Evolutionary conservation across 2,329 filamentous ascomycete genomes (phyloP).

Genomic region (Ophiostoma sp.): DNA sequence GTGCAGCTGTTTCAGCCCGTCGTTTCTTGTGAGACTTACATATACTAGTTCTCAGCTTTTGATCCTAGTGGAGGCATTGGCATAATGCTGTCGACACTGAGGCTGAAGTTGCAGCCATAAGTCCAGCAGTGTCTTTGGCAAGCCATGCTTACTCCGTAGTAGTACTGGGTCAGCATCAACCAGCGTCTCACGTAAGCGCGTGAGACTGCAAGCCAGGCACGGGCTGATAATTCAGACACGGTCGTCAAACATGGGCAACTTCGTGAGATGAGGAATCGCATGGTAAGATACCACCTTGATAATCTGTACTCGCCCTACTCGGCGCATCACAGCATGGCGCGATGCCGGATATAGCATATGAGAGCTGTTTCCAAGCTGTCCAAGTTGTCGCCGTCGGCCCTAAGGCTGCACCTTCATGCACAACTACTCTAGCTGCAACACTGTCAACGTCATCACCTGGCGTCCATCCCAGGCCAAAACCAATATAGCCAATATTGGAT

Average conservation of each 20-base stretch:
- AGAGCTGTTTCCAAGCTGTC: not conserved
- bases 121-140: not conserved
- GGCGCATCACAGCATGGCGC: not conserved
- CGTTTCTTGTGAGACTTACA: not conserved
- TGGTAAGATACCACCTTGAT: not conserved
- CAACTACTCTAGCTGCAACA: conserved; percentile 7
- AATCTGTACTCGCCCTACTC: not conserved
- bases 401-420: not conserved
- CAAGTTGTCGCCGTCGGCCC: not conserved
- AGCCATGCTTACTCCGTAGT: not conserved
- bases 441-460: conserved; percentile 17
- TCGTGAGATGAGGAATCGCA: not conserved
- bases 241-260: not conserved
- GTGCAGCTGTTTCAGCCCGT: not conserved
- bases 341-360: not conserved
- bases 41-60: not conserved
- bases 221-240: not conserved
- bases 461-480: not conserved
- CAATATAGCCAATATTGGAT: not conserved
- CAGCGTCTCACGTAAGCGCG: not conserved
- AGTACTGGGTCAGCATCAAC: too few relatives aligned
- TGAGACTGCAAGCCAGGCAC: not conserved
- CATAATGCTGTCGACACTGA: not conserved
- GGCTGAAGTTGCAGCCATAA: too few relatives aligned
- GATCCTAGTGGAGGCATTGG: not conserved